A percentile compares a stretch with the other conserved stretches of the same genome.
Conservation (phyloP, 345 rosid species). For the Melaleuca alternifolia region DNA sequence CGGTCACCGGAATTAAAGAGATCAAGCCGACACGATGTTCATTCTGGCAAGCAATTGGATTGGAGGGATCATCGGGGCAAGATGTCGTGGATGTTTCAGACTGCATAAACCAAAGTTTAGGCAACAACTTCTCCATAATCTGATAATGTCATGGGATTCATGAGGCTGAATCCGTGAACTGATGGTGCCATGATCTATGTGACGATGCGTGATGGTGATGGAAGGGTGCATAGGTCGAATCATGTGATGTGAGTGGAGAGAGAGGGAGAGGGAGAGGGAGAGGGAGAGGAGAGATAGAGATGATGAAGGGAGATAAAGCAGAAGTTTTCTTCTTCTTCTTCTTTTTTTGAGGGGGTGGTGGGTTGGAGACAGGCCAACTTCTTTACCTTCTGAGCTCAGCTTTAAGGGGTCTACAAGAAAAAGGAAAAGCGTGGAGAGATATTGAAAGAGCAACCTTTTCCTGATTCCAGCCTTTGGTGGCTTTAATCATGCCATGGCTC, state of each 20-base stretch:
- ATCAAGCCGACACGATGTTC: too few relatives aligned
- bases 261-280: neutral
- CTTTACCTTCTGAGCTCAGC: conserved; percentile 5
- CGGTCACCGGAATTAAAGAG: too few relatives aligned
- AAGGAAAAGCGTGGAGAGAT: neutral
- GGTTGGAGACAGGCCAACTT: conserved; percentile 6
- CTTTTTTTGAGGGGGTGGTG: neutral
- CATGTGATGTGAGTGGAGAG: neutral
- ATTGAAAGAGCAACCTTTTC: neutral
- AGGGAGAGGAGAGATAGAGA: neutral
- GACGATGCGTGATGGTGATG: neutral
- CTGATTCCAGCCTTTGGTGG: conserved; percentile 3
- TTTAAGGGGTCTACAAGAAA: conserved; percentile 14
- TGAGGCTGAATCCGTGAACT: neutral
- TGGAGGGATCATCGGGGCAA: neutral
- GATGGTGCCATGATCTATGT: neutral
- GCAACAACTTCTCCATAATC: neutral
- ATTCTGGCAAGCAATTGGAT: neutral
- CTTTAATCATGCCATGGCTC: conserved; percentile 29
- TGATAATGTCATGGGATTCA: neutral
- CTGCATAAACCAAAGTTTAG: neutral
- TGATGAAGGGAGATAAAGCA: neutral
- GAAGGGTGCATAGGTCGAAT: neutral
- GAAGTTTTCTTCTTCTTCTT: neutral
- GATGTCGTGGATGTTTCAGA: neutral